phyloP scores from a whole-genome alignment of 495 filamentous ascomycete genomes.

The Talaromyces proteolyticus region DNA sequence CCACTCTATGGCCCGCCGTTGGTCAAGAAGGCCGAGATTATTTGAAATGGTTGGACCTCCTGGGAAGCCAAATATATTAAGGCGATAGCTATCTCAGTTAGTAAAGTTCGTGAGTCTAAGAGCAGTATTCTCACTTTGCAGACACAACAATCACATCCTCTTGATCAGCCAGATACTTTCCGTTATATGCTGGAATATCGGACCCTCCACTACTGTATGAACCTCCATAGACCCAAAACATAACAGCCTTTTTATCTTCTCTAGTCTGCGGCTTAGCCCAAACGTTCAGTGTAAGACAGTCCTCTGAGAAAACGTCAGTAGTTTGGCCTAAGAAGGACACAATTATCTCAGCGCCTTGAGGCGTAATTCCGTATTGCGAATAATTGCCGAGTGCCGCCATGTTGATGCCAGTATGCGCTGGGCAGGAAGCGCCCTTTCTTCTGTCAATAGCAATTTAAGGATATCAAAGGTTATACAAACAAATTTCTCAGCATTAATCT shows the following conservation, averaged over 20 bases:
- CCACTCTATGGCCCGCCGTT: slow-evolving; percentile 33
- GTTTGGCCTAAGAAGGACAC: slow-evolving; percentile 7
- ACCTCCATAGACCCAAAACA: slow-evolving; percentile 26
- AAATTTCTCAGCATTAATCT: slow-evolving; percentile 19
- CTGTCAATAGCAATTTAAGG: background rate
- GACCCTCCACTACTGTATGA: slow-evolving; percentile 17
- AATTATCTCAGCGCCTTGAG: slow-evolving; percentile 12
- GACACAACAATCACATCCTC: slow-evolving; percentile 41
- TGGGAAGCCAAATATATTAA: slow-evolving; percentile 32
- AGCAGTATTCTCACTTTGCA: slow-evolving; percentile 28
- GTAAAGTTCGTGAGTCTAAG: slow-evolving; percentile 4
- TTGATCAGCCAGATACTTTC: slow-evolving; percentile 22
- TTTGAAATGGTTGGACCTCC: slow-evolving; percentile 17
- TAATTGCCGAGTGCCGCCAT: slow-evolving; percentile 13
- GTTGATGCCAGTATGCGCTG: slow-evolving; percentile 9
- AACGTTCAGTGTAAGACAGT: slow-evolving; percentile 32
- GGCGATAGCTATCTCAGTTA: slow-evolving; percentile 21
- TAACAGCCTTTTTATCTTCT: slow-evolving; percentile 19
- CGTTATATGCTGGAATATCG: slow-evolving; percentile 22
- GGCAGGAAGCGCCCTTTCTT: background rate
- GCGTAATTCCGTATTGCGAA: slow-evolving; percentile 5
- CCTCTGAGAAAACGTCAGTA: slow-evolving; percentile 19
- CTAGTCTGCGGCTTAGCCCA: slow-evolving; percentile 26
- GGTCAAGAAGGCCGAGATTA: slow-evolving; percentile 30
- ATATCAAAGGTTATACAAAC: slow-evolving; percentile 1